These are phyloP conservation scores for Cnidoscolus chayamansa DNA, from an alignment of 441 rosid genomes.

Conservation along the genomic window DNA sequence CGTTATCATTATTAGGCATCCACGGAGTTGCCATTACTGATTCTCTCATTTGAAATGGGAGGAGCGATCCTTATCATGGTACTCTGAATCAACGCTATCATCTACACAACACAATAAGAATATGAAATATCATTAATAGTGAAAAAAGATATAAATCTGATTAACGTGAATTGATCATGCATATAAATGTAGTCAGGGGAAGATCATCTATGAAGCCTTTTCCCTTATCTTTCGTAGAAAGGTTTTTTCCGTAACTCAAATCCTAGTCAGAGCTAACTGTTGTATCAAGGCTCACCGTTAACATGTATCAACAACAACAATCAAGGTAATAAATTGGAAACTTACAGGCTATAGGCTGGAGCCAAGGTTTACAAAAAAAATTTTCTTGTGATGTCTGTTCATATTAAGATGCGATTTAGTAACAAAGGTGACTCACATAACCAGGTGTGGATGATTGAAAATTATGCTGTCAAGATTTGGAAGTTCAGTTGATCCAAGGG, in stretches of 20 bases:
- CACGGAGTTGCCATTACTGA: conserved; percentile 17
- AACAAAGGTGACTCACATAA: not conserved
- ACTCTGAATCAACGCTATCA: conserved; percentile 70
- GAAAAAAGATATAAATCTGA: not conserved
- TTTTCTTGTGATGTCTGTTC: not conserved
- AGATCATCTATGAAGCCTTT: no score
- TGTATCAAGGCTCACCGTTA: no score
- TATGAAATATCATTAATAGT: not conserved
- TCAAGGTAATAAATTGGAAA: not conserved
- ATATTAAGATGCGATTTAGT: not conserved
- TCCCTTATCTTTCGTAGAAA: no score
- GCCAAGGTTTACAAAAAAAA: not conserved
- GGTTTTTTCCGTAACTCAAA: no score
- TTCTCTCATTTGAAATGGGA: conserved; percentile 38
- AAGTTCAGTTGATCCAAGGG: not conserved
- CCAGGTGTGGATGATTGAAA: not conserved
- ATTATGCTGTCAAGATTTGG: not conserved
- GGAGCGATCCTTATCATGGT: conserved; percentile 58
- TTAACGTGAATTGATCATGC: no score
- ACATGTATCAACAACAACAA: not conserved
- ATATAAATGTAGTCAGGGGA: no score
- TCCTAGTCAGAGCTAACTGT: no score
- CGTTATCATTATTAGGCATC: conserved; percentile 27
- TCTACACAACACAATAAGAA: conserved; percentile 31
- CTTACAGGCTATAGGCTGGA: not conserved